A percentile compares a stretch with the other conserved stretches of the same genome.
Conservation (phyloP, 148 eudicot species). For the Heliosperma pusillum region DNA sequence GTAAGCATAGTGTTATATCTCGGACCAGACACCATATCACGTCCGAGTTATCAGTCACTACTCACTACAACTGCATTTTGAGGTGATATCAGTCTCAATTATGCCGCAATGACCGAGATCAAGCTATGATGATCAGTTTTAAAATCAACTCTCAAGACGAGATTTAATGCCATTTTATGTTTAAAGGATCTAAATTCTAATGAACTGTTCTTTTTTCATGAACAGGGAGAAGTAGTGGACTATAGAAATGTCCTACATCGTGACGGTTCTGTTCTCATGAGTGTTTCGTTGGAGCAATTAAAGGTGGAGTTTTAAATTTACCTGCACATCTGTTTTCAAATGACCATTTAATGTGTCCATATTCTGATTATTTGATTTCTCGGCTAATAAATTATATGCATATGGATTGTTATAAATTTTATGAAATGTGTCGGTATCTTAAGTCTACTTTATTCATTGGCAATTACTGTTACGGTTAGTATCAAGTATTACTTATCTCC, state of each 20-base stretch:
- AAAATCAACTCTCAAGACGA: background rate
- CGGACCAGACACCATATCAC: no score
- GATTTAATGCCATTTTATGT: background rate
- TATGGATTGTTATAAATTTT: background rate
- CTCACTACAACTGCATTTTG: no score
- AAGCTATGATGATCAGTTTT: no score
- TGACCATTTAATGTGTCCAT: background rate
- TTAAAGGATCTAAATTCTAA: slow-evolving; percentile 3
- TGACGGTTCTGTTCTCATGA: slow-evolving; percentile 98
- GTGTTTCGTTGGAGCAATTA: slow-evolving; percentile 72
- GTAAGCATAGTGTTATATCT: no score
- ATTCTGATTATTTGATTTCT: background rate
- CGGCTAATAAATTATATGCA: no score
- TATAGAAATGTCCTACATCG: slow-evolving; percentile 94
- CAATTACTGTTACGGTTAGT: slow-evolving; percentile 6
- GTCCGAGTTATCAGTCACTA: no score
- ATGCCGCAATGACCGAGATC: no score
- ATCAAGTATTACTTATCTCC: background rate
- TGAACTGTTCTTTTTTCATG: slow-evolving; percentile 1
- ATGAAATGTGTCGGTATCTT: background rate
- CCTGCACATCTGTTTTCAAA: background rate
- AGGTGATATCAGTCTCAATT: no score
- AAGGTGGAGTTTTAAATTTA: slow-evolving; percentile 44
- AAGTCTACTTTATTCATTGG: background rate
- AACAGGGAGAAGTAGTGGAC: slow-evolving; percentile 93